Conservation (phyloP, 1,284 basidiomycete genomes). For the Sanguinoderma infundibulare region DNA sequence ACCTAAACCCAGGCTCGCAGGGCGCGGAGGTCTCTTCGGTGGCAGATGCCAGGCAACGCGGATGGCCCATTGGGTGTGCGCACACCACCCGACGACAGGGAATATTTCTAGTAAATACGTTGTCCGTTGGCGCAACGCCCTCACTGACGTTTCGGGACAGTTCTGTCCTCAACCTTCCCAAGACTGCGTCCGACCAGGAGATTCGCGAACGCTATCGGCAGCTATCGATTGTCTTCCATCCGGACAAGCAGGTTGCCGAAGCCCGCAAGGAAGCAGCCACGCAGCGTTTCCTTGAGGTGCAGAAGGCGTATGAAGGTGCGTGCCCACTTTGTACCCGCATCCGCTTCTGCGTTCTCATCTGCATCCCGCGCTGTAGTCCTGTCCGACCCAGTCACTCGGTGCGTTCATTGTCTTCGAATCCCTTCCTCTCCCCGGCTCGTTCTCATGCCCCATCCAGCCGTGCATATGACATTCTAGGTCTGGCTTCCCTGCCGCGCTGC, state of each 20-base stretch:
- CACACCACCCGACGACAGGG: conserved; percentile 15
- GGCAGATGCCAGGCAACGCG: conserved; percentile 19
- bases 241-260: conserved; percentile 79
- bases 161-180: conserved; percentile 70
- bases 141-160: conserved; percentile 37
- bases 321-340: conserved; percentile 11
- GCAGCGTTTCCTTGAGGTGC: conserved; percentile 72
- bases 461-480: conserved; percentile 80
- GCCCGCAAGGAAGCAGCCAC: conserved; percentile 62
- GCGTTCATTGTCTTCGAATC: conserved; percentile 25
- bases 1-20: conserved; percentile 8
- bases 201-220: conserved; percentile 75
- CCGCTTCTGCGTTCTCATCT: not conserved
- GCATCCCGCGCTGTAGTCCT: conserved; percentile 51
- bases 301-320: conserved; percentile 79
- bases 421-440: conserved; percentile 18
- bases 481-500: conserved; percentile 4
- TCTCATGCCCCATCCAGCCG: conserved; percentile 37
- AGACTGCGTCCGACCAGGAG: conserved; percentile 64
- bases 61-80: not conserved
- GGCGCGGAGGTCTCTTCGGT: conserved; percentile 3
- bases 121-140: conserved; percentile 2
- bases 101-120: conserved; percentile 30
- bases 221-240: conserved; percentile 82
- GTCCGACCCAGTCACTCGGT: conserved; percentile 77